Percentiles rank a stretch among this genome's conserved stretches.
phyloP scores from a whole-genome alignment of 2,329 filamentous ascomycete species.

The Botrytis elliptica region DNA sequence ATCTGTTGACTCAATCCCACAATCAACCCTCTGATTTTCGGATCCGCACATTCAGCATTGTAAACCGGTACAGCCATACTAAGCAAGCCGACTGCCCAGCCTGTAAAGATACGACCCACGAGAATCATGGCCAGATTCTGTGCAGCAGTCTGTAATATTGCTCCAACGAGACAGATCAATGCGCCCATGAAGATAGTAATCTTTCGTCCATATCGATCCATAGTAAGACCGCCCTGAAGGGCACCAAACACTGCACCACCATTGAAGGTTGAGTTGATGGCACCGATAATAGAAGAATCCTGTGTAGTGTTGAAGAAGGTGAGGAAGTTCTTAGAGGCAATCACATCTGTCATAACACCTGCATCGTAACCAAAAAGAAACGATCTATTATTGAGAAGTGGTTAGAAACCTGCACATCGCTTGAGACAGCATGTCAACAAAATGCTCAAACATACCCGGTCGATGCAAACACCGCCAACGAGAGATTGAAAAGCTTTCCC shows the following conservation, averaged over 20 bases:
- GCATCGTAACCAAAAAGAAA: constrained; percentile 43
- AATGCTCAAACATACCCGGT: constrained; percentile 37
- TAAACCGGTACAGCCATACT: constrained; percentile 65
- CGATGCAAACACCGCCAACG: constrained; percentile 44
- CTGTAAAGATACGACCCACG: constrained; percentile 56
- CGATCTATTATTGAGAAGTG: constrained; percentile 32
- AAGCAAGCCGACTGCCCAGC: constrained; percentile 57
- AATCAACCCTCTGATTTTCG: constrained; percentile 59
- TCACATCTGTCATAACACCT: constrained; percentile 40
- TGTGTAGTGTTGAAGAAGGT: constrained; percentile 40
- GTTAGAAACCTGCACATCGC: constrained; percentile 14
- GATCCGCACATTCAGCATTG: constrained; percentile 64
- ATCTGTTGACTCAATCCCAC: constrained; percentile 65
- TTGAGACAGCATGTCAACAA: background rate
- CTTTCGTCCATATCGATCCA: constrained; percentile 57
- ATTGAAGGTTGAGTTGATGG: constrained; percentile 65
- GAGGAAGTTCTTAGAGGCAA: constrained; percentile 35
- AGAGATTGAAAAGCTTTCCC: constrained; percentile 45
- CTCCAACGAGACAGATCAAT: constrained; percentile 57
- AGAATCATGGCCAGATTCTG: constrained; percentile 55
- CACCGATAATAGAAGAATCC: constrained; percentile 43
- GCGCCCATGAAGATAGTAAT: constrained; percentile 59
- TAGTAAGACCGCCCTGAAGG: constrained; percentile 47
- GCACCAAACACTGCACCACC: constrained; percentile 52
- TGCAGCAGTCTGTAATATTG: constrained; percentile 59